Conservation (phyloP, 495 filamentous ascomycete species). For the Chaetomium fimeti region DNA sequence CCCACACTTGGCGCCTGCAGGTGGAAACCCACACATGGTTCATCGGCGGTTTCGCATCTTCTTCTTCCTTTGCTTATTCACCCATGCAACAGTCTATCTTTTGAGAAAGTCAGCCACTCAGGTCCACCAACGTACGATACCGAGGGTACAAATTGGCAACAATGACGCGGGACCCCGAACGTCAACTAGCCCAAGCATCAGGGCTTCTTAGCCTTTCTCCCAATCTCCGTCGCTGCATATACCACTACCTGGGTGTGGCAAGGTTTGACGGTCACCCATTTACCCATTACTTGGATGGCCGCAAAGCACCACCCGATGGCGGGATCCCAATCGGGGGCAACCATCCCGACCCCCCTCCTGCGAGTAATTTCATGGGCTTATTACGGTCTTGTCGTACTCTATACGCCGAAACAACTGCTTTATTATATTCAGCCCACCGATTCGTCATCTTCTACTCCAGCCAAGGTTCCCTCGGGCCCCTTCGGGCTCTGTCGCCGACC, state of each 20-base stretch:
- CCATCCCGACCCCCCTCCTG: not conserved
- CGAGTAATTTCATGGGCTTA: not conserved
- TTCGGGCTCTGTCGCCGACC: not conserved
- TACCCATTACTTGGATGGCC: not conserved
- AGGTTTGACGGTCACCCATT: not conserved
- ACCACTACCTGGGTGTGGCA: not conserved
- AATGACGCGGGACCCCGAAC: too few relatives aligned
- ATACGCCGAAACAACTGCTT: not conserved
- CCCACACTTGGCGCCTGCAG: too few relatives aligned
- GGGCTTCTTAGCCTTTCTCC: not conserved
- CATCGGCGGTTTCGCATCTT: too few relatives aligned
- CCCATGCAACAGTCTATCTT: too few relatives aligned
- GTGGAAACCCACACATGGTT: too few relatives aligned
- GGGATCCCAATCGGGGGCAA: not conserved
- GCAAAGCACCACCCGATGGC: not conserved
- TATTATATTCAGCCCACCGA: slow-evolving; percentile 4
- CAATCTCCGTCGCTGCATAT: not conserved
- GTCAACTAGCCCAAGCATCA: too few relatives aligned
- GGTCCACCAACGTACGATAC: too few relatives aligned
- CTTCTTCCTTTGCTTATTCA: too few relatives aligned
- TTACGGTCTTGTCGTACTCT: not conserved
- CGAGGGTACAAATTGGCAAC: too few relatives aligned
- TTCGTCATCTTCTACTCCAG: not conserved
- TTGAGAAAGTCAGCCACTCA: too few relatives aligned
- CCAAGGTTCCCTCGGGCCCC: not conserved